Evolutionary conservation across 1,139 yeast species (phyloP).

Genomic region (Debaryomyces robertsiae): DNA sequence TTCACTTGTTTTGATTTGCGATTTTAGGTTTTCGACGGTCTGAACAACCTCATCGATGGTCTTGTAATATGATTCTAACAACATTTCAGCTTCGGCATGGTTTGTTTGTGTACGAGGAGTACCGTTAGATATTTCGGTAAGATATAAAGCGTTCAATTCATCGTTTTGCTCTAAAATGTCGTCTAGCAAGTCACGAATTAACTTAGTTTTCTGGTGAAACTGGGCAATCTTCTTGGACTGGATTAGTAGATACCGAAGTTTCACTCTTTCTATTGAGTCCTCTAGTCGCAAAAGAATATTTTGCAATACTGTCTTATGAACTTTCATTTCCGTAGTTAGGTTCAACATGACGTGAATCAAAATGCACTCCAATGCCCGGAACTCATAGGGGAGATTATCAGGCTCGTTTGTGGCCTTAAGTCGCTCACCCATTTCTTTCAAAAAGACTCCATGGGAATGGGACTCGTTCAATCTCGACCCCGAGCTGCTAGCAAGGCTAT

Average conservation of each 20-base stretch:
- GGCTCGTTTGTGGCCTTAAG: constrained; percentile 27
- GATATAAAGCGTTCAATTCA: constrained; percentile 42
- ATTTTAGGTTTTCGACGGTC: constrained; percentile 41
- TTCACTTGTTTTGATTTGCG: constrained; percentile 49
- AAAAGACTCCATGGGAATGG: constrained; percentile 37
- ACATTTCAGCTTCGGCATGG: constrained; percentile 47
- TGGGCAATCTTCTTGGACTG: constrained; percentile 48
- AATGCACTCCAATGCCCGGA: constrained; percentile 47
- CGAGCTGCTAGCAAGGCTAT: constrained; percentile 25
- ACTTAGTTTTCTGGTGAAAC: constrained; percentile 44
- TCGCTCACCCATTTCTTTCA: constrained; percentile 35
- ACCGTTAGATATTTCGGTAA: constrained; percentile 32
- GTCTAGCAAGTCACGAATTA: constrained; percentile 44
- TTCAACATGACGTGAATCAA: constrained; percentile 42
- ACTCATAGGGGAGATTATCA: constrained; percentile 43
- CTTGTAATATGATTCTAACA: constrained; percentile 46
- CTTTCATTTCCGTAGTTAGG: constrained; percentile 45
- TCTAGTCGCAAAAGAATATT: constrained; percentile 43
- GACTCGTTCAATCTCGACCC: constrained; percentile 37
- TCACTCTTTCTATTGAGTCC: constrained; percentile 41
- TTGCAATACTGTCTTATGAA: constrained; percentile 42
- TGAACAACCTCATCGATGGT: constrained; percentile 51
- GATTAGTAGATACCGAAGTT: constrained; percentile 43
- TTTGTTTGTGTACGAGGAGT: constrained; percentile 31
- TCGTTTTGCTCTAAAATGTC: constrained; percentile 45